A percentile compares a stretch with the other conserved stretches of the same genome.
phyloP scores from a whole-genome alignment of 2,329 filamentous ascomycete genomes.

The Pseudocercospora fijiensis region DNA sequence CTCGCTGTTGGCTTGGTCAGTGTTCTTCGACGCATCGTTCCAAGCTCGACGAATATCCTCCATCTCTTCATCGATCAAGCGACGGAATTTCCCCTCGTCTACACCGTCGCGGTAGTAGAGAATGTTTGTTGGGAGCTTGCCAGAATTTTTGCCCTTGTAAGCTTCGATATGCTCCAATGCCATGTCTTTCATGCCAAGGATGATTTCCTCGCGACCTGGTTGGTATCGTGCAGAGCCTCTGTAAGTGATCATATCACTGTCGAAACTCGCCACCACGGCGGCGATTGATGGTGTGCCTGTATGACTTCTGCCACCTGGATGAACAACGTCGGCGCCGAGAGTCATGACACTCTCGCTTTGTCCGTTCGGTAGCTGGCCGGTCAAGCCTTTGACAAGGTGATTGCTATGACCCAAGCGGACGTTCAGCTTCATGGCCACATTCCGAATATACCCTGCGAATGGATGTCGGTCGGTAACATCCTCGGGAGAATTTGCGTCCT shows the following conservation, averaged over 20 bases:
- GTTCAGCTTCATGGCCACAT: constrained; percentile 1
- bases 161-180: constrained; percentile 31
- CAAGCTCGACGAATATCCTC: constrained; percentile 1
- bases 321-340: constrained; percentile 47
- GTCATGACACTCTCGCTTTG: constrained; percentile 31
- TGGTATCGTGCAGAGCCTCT: constrained; percentile 42
- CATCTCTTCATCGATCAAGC: constrained; percentile 12
- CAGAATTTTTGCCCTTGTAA: constrained; percentile 18
- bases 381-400: background rate
- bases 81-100: constrained; percentile 36
- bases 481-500: background rate
- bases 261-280: constrained; percentile 43
- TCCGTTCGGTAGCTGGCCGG: background rate
- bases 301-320: constrained; percentile 37
- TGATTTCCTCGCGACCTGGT: constrained; percentile 30
- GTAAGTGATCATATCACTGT: constrained; percentile 35
- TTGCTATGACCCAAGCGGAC: background rate
- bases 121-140: constrained; percentile 21
- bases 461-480: background rate
- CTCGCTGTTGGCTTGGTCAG: constrained; percentile 15
- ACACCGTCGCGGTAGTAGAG: constrained; percentile 43
- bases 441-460: background rate
- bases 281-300: constrained; percentile 42
- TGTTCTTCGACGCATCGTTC: constrained; percentile 12
- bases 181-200: constrained; percentile 35